phyloP scores from a whole-genome alignment of 1,284 basidiomycete genomes.

The Butyriboletus appendiculatus region DNA sequence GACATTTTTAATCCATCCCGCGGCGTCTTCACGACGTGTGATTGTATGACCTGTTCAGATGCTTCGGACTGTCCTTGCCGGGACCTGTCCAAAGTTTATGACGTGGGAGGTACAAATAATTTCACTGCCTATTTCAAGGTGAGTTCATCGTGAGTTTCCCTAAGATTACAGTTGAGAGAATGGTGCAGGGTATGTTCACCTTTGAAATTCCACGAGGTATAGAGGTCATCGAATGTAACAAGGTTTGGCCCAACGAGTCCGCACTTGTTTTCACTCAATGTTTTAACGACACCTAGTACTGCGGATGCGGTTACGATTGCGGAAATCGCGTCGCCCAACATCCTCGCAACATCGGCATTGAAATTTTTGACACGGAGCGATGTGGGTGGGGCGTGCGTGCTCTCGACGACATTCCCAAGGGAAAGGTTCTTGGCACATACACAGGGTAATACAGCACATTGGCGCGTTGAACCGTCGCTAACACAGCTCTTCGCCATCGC shows the following conservation, averaged over 20 bases:
- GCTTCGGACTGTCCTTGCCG: slow-evolving; percentile 36
- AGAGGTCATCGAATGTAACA: slow-evolving; percentile 63
- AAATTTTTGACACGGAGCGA: slow-evolving; percentile 56
- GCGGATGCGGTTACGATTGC: slow-evolving; percentile 45
- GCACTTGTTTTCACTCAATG: not conserved
- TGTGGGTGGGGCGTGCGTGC: slow-evolving; percentile 57
- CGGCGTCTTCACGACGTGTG: slow-evolving; percentile 32
- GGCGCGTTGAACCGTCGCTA: not conserved
- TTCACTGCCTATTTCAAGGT: slow-evolving; percentile 45
- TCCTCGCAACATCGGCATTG: slow-evolving; percentile 48
- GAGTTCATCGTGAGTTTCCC: slow-evolving; percentile 21
- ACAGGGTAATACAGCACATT: slow-evolving; percentile 50
- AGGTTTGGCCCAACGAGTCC: slow-evolving; percentile 35
- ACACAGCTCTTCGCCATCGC: not conserved
- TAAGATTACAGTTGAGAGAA: not conserved
- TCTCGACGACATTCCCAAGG: slow-evolving; percentile 39
- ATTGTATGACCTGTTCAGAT: slow-evolving; percentile 34
- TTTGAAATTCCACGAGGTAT: slow-evolving; percentile 44
- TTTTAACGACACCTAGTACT: slow-evolving; percentile 38
- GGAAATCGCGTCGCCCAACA: slow-evolving; percentile 55
- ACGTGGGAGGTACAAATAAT: slow-evolving; percentile 15
- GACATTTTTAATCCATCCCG: slow-evolving; percentile 22
- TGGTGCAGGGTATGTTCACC: slow-evolving; percentile 47
- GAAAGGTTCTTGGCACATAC: slow-evolving; percentile 63
- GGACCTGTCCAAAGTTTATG: slow-evolving; percentile 27